phyloP scores from a whole-genome alignment of 768 basidiomycete genomes.

The Leucocoprinus leucothites region DNA sequence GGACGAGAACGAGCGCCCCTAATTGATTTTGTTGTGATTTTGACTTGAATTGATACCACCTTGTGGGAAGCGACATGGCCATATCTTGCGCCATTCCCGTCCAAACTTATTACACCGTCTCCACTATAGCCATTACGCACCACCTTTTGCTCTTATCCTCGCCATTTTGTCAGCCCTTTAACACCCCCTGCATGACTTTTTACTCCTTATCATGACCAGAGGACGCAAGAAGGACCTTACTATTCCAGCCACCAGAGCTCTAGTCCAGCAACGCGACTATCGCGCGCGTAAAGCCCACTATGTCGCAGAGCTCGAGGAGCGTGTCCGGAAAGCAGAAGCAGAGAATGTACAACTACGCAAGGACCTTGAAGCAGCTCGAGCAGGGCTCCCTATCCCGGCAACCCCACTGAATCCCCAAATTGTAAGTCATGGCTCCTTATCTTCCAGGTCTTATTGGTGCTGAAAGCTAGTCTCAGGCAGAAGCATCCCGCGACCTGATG shows the following conservation, averaged over 20 bases:
- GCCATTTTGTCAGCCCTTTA: conserved; percentile 14
- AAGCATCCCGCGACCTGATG: conserved; percentile 51
- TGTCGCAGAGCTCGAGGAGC: conserved; percentile 52
- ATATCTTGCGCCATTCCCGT: conserved; percentile 36
- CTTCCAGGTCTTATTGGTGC: neutral
- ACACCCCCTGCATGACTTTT: conserved; percentile 7
- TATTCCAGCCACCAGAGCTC: conserved; percentile 54
- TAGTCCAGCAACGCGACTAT: conserved; percentile 64
- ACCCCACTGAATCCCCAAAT: conserved; percentile 26
- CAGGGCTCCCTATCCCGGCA: conserved; percentile 31
- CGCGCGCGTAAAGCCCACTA: conserved; percentile 59
- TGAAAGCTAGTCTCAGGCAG: conserved; percentile 32
- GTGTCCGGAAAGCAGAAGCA: conserved; percentile 48
- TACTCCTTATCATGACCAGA: conserved; percentile 44
- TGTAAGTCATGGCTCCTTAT: conserved; percentile 21
- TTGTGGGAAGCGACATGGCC: conserved; percentile 13
- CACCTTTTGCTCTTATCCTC: conserved; percentile 13
- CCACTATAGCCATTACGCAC: conserved; percentile 11
- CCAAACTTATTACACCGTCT: conserved; percentile 25
- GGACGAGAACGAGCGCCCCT: neutral
- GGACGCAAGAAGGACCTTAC: conserved; percentile 65
- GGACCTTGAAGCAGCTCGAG: conserved; percentile 44
- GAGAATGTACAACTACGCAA: conserved; percentile 49
- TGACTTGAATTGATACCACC: conserved; percentile 15
- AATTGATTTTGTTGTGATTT: conserved; percentile 21